phyloP scores from a whole-genome alignment of 257 asterid genomes.

The Mitragyna speciosa region DNA sequence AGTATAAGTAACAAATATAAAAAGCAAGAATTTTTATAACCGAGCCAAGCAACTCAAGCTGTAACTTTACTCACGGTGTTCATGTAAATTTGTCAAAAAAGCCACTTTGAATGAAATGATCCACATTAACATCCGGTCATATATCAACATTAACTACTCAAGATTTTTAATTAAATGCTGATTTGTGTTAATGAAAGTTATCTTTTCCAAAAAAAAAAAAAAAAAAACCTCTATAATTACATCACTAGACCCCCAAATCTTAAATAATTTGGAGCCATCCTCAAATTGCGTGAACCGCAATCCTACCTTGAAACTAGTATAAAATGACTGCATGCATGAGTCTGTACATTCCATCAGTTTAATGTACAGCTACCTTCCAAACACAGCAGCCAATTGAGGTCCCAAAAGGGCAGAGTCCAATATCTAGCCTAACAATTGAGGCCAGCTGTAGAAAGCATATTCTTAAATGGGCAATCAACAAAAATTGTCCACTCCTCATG shows the following conservation, averaged over 20 bases:
- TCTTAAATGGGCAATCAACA: constrained; percentile 7
- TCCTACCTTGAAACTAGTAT: not conserved
- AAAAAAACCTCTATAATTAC: too few relatives aligned
- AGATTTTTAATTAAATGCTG: too few relatives aligned
- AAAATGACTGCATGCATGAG: constrained; percentile 9
- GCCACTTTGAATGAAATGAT: too few relatives aligned
- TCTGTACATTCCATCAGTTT: not conserved
- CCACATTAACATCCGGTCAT: too few relatives aligned
- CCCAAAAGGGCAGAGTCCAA: not conserved
- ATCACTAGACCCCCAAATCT: not conserved
- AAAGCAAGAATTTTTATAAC: too few relatives aligned
- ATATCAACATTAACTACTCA: too few relatives aligned
- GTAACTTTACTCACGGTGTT: too few relatives aligned
- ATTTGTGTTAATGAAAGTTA: too few relatives aligned
- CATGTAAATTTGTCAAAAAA: too few relatives aligned
- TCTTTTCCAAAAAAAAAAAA: too few relatives aligned
- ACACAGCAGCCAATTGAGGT: not conserved
- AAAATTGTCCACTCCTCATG: constrained; percentile 28
- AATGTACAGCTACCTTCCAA: not conserved
- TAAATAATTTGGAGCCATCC: not conserved
- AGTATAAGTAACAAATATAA: too few relatives aligned
- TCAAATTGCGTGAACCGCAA: constrained; percentile 6
- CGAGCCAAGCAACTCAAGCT: too few relatives aligned
- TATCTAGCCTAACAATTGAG: not conserved
- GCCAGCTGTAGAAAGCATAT: not conserved